Evolutionary conservation across 1,284 basidiomycete species (phyloP), one percentile per base, ranked within the genome.

Genomic region (Trametes hirsuta): DNA sequence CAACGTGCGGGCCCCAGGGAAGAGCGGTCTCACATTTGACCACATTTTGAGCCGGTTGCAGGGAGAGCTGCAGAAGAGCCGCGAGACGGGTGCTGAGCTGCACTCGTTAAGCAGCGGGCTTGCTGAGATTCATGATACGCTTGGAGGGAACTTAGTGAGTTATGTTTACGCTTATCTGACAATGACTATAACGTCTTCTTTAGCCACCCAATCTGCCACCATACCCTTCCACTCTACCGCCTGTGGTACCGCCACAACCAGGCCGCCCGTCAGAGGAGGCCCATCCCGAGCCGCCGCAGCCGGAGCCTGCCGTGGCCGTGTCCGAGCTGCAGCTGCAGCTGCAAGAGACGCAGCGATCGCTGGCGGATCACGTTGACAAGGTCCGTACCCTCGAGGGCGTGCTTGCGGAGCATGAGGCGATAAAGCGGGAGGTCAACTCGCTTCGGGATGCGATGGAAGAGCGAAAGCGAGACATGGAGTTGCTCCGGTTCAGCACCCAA

Each of bases 21-120:
- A 91, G 76, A 87, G 87, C 66, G 91, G 91, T 18, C 81, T 94
- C 36, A 87, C 86, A 1, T 93, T 93, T 70, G 93, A 95, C 67
- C 91, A 93, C 67, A 92, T 95, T 64, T 78, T 94, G 51, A 88
- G 79, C 65, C 84, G 89, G 46, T 76, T 92, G 2, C 90, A 98
- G 77, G 89, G 87, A 66, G 96, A 98, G 72, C 84, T 99, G 37
- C 90, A 93, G 75, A 97, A 96, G 77, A 96, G 94, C 71, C 87
- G 94, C 18, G 95, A 98, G 71, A 97, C 95, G 0, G 93, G 94
- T n/a, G 82, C 87, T 1, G 96, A 99, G 72, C 81, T 99, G 4
- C 87, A 89, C 67, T 84, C 84, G 0, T 78, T 99, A 41, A 90
- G 86, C 21, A 83, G 84, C n/a, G 83, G 91, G 1, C 94, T 99